Evolutionary conservation across 345 rosid species (phyloP), one percentile per base, ranked within the genome.

Genomic region (Populus davidiana): DNA sequence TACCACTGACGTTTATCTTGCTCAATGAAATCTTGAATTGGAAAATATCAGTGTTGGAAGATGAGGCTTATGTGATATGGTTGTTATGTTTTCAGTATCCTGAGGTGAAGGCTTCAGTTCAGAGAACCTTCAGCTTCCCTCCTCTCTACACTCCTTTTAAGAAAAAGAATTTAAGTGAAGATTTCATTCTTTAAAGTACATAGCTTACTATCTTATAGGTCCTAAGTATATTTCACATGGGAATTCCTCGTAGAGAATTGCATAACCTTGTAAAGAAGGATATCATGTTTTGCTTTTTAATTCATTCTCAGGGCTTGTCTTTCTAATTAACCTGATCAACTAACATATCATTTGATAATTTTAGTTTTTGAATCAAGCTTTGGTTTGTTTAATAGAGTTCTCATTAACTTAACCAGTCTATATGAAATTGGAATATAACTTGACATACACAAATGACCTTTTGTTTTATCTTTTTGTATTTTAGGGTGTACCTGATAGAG

Each of bases 401-500:
- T 38, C 2, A 1, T 0, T 10, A 12, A 67, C 18, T 27, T 74
- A 43, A 9, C 41, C n/a, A 43, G 50, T 43, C 12, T 25, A 4
- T 23, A 23, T 39, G 14, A 63, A 75, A 9, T 27, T 41, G 27
- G 27, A 71, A 35, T 36, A 72, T 75, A 59, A 74, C 38, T 18
- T 50, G 59, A 50, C 18, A 50, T 20, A 50, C 18, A 50, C 0
- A 50, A 50, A 50, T 50, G 18, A 18, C 9, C 56, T 17, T 2
- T 5, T 54, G n/a, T 68, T 69, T 39, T 66, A 14, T 67, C 38
- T 67, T 76, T 62, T 63, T 33, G 16, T 74, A 71, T 84, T 71
- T 47, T 73, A 95, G 99, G 98, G 98, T 8, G 69, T 95, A 64
- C 99, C 98, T 75, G 93, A 91, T 69, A 91, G 96, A n/a, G 99